Evolutionary conservation across 805 yeast genomes (phyloP).

Genomic region (Tetrapisispora fleetii): DNA sequence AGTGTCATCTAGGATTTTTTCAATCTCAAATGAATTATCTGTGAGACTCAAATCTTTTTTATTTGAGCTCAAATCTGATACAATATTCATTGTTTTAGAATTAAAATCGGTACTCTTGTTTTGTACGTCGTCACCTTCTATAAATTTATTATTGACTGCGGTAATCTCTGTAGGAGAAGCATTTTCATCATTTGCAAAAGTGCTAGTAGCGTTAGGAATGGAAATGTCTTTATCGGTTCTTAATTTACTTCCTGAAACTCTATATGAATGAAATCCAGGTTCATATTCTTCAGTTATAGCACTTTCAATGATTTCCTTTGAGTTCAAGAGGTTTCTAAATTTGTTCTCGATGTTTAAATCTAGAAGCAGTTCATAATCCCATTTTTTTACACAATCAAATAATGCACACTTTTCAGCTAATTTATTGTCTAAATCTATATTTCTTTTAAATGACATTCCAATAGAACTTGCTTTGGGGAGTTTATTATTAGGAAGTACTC

Average conservation of each 20-base stretch:
- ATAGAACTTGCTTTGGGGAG: conserved; percentile 8
- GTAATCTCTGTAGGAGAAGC: not conserved
- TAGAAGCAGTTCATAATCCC: conserved; percentile 47
- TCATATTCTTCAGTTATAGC: conserved; percentile 29
- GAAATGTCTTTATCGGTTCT: not conserved
- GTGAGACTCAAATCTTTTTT: not conserved
- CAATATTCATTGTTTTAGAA: not conserved
- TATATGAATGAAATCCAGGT: not conserved
- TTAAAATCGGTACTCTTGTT: not conserved
- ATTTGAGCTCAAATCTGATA: not conserved
- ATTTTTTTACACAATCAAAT: conserved; percentile 42
- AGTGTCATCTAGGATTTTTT: not conserved
- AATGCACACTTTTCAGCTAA: conserved; percentile 36
- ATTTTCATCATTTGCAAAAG: not conserved
- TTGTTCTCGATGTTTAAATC: conserved; percentile 41
- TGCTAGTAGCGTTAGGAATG: not conserved
- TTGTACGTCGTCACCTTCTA: not conserved
- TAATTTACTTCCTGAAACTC: not conserved
- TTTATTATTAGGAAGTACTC: conserved; percentile 30
- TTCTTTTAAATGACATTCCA: conserved; percentile 22
- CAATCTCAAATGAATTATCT: not conserved
- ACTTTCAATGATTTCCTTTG: conserved; percentile 51
- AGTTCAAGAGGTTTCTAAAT: conserved; percentile 33
- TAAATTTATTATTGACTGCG: not conserved
- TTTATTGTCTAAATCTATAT: conserved; percentile 32